Evolutionary conservation across 495 filamentous ascomycete genomes (phyloP).

Genomic region (Margaritispora aquatica): DNA sequence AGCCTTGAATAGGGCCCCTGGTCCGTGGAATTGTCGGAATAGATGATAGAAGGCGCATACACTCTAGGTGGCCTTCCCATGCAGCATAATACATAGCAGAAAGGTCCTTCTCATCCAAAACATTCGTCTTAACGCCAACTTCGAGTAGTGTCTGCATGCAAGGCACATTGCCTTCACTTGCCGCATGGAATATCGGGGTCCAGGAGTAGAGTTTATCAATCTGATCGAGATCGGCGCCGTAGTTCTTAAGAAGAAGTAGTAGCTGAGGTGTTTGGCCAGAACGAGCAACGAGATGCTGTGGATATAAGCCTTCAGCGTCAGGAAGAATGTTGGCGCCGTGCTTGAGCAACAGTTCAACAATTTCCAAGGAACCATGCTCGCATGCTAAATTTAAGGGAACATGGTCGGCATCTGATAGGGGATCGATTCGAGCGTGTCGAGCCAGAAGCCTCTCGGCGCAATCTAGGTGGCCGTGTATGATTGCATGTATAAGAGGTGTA

Average conservation of each 20-base stretch:
- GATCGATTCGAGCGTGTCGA: constrained; percentile 71
- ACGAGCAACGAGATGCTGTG: constrained; percentile 94
- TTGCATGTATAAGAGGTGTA: constrained; percentile 89
- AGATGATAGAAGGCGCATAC: constrained; percentile 79
- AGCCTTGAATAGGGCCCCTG: constrained; percentile 21
- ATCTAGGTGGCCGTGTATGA: constrained; percentile 72
- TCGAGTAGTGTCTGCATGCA: constrained; percentile 76
- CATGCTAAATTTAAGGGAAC: constrained; percentile 92
- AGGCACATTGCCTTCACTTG: constrained; percentile 89
- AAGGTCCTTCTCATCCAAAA: constrained; percentile 84
- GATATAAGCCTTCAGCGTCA: constrained; percentile 93
- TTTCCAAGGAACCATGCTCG: constrained; percentile 77
- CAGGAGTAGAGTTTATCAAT: constrained; percentile 93
- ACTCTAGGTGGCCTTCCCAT: constrained; percentile 95
- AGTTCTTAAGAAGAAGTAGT: constrained; percentile 69
- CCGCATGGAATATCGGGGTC: constrained; percentile 94
- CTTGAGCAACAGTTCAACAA: constrained; percentile 77
- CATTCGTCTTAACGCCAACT: constrained; percentile 64
- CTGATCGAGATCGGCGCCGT: constrained; percentile 90
- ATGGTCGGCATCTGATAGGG: constrained; percentile 77
- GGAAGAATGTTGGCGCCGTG: constrained; percentile 70
- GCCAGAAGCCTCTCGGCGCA: constrained; percentile 72
- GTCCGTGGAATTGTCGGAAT: constrained; percentile 27
- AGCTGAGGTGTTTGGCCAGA: constrained; percentile 76
- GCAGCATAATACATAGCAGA: constrained; percentile 97